Evolutionary conservation across 2,329 filamentous ascomycete species (phyloP), one percentile per base, ranked within the genome.

Genomic region (Emydomyces testavorans): DNA sequence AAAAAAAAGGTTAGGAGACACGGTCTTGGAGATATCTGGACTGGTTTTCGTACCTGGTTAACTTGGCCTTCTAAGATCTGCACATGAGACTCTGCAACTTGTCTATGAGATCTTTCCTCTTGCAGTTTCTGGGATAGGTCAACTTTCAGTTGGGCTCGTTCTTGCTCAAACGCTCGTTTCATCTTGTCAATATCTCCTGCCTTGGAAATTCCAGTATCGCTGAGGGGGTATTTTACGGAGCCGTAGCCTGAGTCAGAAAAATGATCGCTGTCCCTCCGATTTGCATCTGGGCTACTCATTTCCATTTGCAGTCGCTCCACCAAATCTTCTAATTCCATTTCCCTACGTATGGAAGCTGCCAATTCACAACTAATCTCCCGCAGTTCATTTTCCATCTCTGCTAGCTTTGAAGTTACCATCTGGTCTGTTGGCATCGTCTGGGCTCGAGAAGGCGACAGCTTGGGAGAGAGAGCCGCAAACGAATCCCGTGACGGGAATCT

Each of bases 241-340:
- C 87, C 90, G 50, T 86, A 83, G 26, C 92, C 92, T 4, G 89
- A 94, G 64, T 98, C 92, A 2, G 92, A 98, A 64, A 92, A 98
- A 69, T 98, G 96, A 67, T 98, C 92, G 67, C 92, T 96, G 7
- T 86, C 93, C 52, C 90, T 78, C 62, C 84, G 83, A 53, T 77
- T 80, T 23, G 75, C 61, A n/a, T 72, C 65, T 58, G 56, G 71
- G 61, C 64, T 74, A 60, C 65, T 79, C 53, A 75, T 74, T 60
- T 95, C 88, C n/a, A 79, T 71, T 63, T 95, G 89, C 57, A 94
- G 70, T 50, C 84, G 76, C 56, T 98, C 92, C 0, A 96, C 82
- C 39, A 96, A 74, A 64, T 98, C 92, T 65, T 98, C 92, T 26
- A 98, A 69, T 57, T 98, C 92, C 78, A 98, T 90, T 70, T 98